Evolutionary conservation across 2,329 filamentous ascomycete genomes (phyloP).

Genomic region (Penicillium sp.): DNA sequence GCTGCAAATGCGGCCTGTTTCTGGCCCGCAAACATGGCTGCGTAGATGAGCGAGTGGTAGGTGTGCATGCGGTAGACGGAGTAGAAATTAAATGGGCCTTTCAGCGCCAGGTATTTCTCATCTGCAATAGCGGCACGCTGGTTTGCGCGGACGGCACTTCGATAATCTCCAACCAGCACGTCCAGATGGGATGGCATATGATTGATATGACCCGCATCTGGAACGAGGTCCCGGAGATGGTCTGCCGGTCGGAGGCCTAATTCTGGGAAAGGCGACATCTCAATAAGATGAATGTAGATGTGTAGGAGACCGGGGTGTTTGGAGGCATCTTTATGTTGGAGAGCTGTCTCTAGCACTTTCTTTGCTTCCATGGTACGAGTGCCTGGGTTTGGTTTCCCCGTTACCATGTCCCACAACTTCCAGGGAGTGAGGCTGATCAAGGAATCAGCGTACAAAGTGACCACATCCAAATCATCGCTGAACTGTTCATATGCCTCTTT

Average conservation of each 20-base stretch:
- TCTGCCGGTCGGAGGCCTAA: constrained; percentile 54
- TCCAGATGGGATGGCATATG: constrained; percentile 75
- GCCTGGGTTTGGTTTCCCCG: constrained; percentile 47
- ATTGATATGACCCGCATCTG: constrained; percentile 60
- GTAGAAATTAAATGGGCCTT: constrained; percentile 61
- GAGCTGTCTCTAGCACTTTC: constrained; percentile 49
- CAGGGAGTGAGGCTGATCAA: constrained; percentile 60
- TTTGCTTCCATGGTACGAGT: constrained; percentile 54
- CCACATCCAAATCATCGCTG: constrained; percentile 54
- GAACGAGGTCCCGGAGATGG: constrained; percentile 54
- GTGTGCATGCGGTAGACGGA: constrained; percentile 67
- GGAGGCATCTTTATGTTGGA: constrained; percentile 43
- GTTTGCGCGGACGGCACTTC: constrained; percentile 58
- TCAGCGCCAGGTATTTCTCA: constrained; percentile 53
- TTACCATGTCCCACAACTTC: constrained; percentile 55
- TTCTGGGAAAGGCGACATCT: constrained; percentile 63
- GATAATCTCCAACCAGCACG: constrained; percentile 63
- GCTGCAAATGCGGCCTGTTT: constrained; percentile 55
- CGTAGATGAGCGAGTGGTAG: constrained; percentile 66
- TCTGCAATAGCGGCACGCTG: constrained; percentile 58
- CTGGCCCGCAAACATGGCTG: constrained; percentile 67
- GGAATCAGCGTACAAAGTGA: constrained; percentile 55
- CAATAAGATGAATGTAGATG: constrained; percentile 68
- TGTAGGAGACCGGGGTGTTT: constrained; percentile 63
- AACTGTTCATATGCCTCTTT: constrained; percentile 45